A percentile compares a stretch with the other conserved stretches of the same genome.
Evolutionary conservation across 2,329 filamentous ascomycete species (phyloP).

Genomic region (Diplocarpon rosae): DNA sequence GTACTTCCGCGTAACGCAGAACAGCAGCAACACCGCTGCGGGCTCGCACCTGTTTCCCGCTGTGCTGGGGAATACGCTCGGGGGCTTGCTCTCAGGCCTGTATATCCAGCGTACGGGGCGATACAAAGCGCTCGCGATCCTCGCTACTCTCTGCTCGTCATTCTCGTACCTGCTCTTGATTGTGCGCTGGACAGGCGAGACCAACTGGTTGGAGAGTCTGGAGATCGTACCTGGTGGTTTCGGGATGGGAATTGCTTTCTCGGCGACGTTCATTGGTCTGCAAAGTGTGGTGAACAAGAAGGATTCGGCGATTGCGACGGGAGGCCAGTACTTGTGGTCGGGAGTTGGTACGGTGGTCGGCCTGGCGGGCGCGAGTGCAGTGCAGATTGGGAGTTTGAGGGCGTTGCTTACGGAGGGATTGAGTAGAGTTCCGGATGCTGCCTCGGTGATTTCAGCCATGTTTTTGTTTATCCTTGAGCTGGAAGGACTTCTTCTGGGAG

Average conservation of each 20-base stretch:
- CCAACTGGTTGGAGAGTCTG: slow-evolving; percentile 42
- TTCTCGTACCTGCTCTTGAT: slow-evolving; percentile 41
- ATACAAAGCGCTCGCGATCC: slow-evolving; percentile 44
- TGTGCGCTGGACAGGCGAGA: slow-evolving; percentile 48
- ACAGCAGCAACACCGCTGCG: slow-evolving; percentile 45
- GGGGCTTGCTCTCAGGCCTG: slow-evolving; percentile 47
- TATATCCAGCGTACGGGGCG: slow-evolving; percentile 37
- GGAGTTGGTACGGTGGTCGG: slow-evolving; percentile 18
- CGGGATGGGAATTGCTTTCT: slow-evolving; percentile 36
- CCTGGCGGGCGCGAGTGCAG: slow-evolving; percentile 14
- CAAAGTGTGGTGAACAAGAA: slow-evolving; percentile 33
- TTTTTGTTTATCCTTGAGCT: not conserved
- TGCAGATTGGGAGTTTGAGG: slow-evolving; percentile 10
- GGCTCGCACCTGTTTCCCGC: slow-evolving; percentile 54
- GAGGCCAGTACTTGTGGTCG: slow-evolving; percentile 34
- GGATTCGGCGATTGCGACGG: slow-evolving; percentile 39
- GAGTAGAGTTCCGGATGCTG: not conserved
- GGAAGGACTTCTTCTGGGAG: not conserved
- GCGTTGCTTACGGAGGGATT: slow-evolving; percentile 2
- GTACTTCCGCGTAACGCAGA: slow-evolving; percentile 56
- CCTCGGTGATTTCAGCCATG: slow-evolving; percentile 1
- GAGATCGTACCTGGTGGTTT: slow-evolving; percentile 48
- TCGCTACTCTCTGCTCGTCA: slow-evolving; percentile 39
- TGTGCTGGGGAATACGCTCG: slow-evolving; percentile 54
- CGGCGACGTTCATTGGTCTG: slow-evolving; percentile 38